Evolutionary conservation across 352 stramenopile genomes (phyloP), one percentile per base, ranked within the genome.

Genomic region (Pythium grandisporangium): DNA sequence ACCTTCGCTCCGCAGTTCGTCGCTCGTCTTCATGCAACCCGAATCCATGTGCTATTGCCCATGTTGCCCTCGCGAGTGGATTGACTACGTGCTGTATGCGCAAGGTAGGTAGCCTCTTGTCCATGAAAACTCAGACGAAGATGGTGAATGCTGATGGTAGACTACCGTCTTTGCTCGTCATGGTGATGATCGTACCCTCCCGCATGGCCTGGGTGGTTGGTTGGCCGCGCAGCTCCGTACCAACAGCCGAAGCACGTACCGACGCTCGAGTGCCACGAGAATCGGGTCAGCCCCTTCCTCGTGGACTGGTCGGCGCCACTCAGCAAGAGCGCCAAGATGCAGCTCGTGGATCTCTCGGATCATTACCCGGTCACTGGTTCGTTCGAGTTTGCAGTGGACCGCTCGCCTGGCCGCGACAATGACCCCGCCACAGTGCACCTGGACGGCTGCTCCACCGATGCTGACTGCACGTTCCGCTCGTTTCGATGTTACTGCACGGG

Each of bases 71-170:
- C 44, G 79, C 1, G 78, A 92, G 47, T 92, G 78, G 78, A 51
- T 92, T 16, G 78, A 92, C 60, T 92, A 92, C 52, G 67, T 89
- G 22, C 60, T 92, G 1, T 84, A 80, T 30, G 76, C 66, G 17
- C 58, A 80, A 79, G 53, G 73, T 84, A 60, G 5, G 5, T 44
- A 3, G n/a, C n/a, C n/a, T n/a, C n/a, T n/a, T n/a, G n/a, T n/a
- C n/a, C n/a, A n/a, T n/a, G n/a, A n/a, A n/a, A n/a, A n/a, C n/a
- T n/a, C n/a, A n/a, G n/a, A n/a, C n/a, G n/a, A n/a, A n/a, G n/a
- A n/a, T n/a, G n/a, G n/a, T n/a, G n/a, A n/a, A n/a, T n/a, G n/a
- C n/a, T n/a, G n/a, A n/a, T n/a, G n/a, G n/a, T n/a, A n/a, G n/a
- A n/a, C n/a, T n/a, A n/a, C n/a, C n/a, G n/a, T n/a, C n/a, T n/a